Base-by-base conservation (phyloP, 2,329 filamentous ascomycete genomes). In the Fusarium cicatricum region DNA sequence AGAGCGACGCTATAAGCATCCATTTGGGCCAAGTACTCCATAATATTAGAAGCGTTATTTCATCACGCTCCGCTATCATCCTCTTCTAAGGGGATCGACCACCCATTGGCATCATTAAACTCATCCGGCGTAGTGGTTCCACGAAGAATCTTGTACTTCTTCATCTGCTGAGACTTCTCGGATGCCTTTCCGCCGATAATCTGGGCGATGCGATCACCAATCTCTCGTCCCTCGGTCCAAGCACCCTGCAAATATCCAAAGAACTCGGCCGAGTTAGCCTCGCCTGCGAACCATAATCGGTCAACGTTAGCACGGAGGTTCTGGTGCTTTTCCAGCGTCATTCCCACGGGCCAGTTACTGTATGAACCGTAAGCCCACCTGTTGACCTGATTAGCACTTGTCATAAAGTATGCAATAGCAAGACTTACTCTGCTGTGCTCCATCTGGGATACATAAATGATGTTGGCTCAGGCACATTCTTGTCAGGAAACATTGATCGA, bases 231-330 rank as follows among this genome's bases (percentile, higher is more conserved):
- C 64, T 87, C 84, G 32, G 78, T 85, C 72, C 78, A 87, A 0
- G 84, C 83, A 0, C 84, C 85, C 23, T 90, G 87, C 67, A 90
- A 62, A 71, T 86, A 90, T 0, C 87, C 87, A 70, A 82, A 90
- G 69, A 87, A 89, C 62, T 84, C 78, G 0, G 84, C 78, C 36
- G 82, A 86, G 1, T 81, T 88, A 2, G 82, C 83, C 68, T 90
- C 87, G 0, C 87, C 87, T 0, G 87, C 86, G 58, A 88, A 90
- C 75, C 81, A 89, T 3, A 90, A 69, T 1, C 84, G 72, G 9
- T 79, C 80, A 0, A 87, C 72, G 55, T 88, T 89, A n/a, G 86
- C 85, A 1, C 87, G 81, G 11, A 90, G 75, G 60, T 90, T 90
- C 67, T 90, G 83, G 61, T 90, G 87, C 74, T 80, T 84, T 65